Evolutionary conservation across 2,329 filamentous ascomycete genomes (phyloP).

Genomic region (Didymella pinodella): DNA sequence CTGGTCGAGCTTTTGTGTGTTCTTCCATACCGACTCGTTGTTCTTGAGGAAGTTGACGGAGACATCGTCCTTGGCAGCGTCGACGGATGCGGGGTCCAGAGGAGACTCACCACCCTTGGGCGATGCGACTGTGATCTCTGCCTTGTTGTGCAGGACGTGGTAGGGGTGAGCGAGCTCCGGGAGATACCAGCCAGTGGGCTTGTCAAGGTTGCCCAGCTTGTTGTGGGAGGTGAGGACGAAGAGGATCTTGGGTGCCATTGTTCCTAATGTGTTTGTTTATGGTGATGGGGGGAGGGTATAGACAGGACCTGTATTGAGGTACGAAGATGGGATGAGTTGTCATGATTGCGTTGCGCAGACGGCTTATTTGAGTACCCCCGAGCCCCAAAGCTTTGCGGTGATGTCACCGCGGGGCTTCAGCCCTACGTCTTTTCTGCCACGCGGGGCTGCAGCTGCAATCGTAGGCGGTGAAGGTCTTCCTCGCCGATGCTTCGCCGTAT

Average conservation of each 20-base stretch:
- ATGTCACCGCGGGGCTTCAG: constrained; percentile 16
- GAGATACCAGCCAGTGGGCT: constrained; percentile 74
- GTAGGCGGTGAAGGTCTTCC: not conserved
- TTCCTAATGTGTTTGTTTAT: not conserved
- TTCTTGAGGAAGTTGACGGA: constrained; percentile 55
- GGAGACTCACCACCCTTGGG: constrained; percentile 51
- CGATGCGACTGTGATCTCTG: constrained; percentile 52
- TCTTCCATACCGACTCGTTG: constrained; percentile 68
- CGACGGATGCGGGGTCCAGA: constrained; percentile 47
- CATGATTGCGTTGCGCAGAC: not conserved
- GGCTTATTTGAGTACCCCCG: constrained; percentile 6
- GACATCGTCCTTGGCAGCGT: constrained; percentile 59
- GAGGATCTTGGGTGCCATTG: constrained; percentile 65
- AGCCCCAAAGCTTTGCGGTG: not conserved
- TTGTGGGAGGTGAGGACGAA: constrained; percentile 72
- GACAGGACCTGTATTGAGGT: not conserved
- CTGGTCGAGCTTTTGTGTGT: constrained; percentile 65
- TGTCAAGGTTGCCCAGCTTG: constrained; percentile 53
- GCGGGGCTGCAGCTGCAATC: not conserved
- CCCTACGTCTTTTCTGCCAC: constrained; percentile 3
- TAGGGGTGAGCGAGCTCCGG: constrained; percentile 51
- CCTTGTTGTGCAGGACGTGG: constrained; percentile 49
- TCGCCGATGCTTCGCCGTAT: not conserved
- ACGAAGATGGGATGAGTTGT: not conserved
- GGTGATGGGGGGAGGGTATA: not conserved